A percentile compares a stretch with the other conserved stretches of the same genome.
phyloP scores from a whole-genome alignment of 2,329 filamentous ascomycete species.

The Paecilomyces variotii region DNA sequence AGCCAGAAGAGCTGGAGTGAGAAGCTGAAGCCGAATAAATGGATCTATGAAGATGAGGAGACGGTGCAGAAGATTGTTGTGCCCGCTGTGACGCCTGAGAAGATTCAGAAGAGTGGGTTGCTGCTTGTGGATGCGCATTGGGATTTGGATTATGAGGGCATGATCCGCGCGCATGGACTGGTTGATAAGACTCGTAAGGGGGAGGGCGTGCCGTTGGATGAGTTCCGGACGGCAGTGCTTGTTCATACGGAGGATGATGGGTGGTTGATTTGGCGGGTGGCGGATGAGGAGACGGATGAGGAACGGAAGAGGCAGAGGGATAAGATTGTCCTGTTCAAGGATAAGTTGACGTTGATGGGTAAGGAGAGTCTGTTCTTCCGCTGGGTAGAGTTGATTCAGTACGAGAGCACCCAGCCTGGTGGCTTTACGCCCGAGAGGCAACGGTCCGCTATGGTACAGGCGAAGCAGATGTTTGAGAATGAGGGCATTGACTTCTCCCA shows the following conservation, averaged over 20 bases:
- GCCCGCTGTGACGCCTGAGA: constrained; percentile 59
- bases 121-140: constrained; percentile 76
- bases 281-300: constrained; percentile 39
- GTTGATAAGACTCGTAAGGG: constrained; percentile 44
- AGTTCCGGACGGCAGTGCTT: constrained; percentile 63
- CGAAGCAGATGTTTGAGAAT: constrained; percentile 64
- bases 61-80: constrained; percentile 50
- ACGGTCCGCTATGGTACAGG: constrained; percentile 61
- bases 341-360: constrained; percentile 63
- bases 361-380: constrained; percentile 87
- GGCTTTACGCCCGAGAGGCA: constrained; percentile 72
- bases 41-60: constrained; percentile 44
- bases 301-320: constrained; percentile 31
- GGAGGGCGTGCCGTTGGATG: constrained; percentile 45
- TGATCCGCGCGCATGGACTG: constrained; percentile 65
- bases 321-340: constrained; percentile 74
- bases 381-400: constrained; percentile 90
- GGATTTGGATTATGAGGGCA: constrained; percentile 78
- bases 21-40: constrained; percentile 43
- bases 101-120: constrained; percentile 77
- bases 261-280: constrained; percentile 62
- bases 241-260: constrained; percentile 60
- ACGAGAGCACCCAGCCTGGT: constrained; percentile 68
- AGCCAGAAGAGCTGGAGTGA: constrained; percentile 63
- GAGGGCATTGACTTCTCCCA: constrained; percentile 75